phyloP scores from a whole-genome alignment of 768 basidiomycete genomes.

The Suillus sp. region DNA sequence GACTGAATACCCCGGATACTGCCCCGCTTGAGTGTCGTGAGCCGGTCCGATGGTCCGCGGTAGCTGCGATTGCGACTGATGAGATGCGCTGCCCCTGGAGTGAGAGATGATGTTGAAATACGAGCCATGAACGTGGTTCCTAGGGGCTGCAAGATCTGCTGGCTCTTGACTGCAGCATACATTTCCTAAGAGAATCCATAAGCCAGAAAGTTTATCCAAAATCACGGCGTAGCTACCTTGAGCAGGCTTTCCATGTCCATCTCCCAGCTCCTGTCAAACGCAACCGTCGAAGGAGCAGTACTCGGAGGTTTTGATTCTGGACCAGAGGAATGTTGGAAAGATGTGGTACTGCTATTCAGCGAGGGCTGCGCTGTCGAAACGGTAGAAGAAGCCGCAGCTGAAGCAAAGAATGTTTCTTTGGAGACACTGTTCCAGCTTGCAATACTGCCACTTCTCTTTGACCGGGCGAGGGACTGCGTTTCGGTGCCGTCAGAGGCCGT shows the following conservation, averaged over 20 bases:
- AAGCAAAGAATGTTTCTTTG: slow-evolving; percentile 53
- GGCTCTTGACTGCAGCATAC: slow-evolving; percentile 87
- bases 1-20: slow-evolving; percentile 89
- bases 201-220: slow-evolving; percentile 10
- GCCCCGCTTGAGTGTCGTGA: slow-evolving; percentile 81
- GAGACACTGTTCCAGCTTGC: slow-evolving; percentile 84
- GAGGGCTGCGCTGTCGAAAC: slow-evolving; percentile 40
- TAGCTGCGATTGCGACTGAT: slow-evolving; percentile 69
- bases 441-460: slow-evolving; percentile 81
- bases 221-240: slow-evolving; percentile 53
- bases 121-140: slow-evolving; percentile 45
- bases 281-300: slow-evolving; percentile 36
- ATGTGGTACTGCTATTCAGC: slow-evolving; percentile 63
- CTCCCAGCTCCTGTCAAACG: slow-evolving; percentile 78
- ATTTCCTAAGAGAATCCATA: slow-evolving; percentile 65
- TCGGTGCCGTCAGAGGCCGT: slow-evolving; percentile 60
- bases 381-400: slow-evolving; percentile 37
- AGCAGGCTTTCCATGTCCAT: slow-evolving; percentile 82
- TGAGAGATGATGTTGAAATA: slow-evolving; percentile 57
- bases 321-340: slow-evolving; percentile 55
- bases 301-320: slow-evolving; percentile 39
- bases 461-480: slow-evolving; percentile 45
- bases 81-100: slow-evolving; percentile 49
- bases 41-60: slow-evolving; percentile 68
- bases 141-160: slow-evolving; percentile 86